Evolutionary conservation across 2,329 filamentous ascomycete species (phyloP).

Genomic region (Arthrinium phaeospermum): DNA sequence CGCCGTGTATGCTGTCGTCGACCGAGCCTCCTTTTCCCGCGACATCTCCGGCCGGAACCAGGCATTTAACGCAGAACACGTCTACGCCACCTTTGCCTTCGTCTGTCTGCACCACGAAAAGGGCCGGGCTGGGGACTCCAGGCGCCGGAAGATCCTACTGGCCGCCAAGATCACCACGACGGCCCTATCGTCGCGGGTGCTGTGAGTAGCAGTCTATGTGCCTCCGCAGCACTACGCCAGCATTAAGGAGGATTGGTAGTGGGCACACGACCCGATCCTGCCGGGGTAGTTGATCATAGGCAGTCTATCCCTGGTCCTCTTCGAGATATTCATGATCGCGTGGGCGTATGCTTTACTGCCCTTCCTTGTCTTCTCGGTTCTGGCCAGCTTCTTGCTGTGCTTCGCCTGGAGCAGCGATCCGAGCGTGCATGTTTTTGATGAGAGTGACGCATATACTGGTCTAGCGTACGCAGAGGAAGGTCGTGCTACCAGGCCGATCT

Average conservation of each 20-base stretch:
- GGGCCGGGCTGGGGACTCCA: background rate
- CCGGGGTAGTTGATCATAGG: background rate
- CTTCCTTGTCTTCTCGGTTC: background rate
- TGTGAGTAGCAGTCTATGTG: background rate
- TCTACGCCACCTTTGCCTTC: background rate
- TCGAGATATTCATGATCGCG: background rate
- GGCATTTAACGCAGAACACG: too few relatives aligned
- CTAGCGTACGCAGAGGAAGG: background rate
- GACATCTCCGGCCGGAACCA: background rate
- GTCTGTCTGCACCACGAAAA: background rate
- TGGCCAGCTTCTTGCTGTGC: background rate
- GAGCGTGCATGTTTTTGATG: background rate
- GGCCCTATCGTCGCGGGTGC: too few relatives aligned
- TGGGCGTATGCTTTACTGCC: background rate
- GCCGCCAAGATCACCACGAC: too few relatives aligned
- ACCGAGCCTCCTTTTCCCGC: background rate
- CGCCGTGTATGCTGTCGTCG: background rate
- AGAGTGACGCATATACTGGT: background rate
- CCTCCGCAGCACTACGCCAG: too few relatives aligned
- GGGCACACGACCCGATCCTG: too few relatives aligned
- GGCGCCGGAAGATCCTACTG: too few relatives aligned
- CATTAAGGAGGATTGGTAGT: too few relatives aligned
- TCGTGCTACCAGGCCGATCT: background rate
- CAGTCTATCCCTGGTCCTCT: background rate
- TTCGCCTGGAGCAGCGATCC: background rate